Conservation (phyloP, 2,329 filamentous ascomycete genomes). For the Beauveria pseudobassiana region DNA sequence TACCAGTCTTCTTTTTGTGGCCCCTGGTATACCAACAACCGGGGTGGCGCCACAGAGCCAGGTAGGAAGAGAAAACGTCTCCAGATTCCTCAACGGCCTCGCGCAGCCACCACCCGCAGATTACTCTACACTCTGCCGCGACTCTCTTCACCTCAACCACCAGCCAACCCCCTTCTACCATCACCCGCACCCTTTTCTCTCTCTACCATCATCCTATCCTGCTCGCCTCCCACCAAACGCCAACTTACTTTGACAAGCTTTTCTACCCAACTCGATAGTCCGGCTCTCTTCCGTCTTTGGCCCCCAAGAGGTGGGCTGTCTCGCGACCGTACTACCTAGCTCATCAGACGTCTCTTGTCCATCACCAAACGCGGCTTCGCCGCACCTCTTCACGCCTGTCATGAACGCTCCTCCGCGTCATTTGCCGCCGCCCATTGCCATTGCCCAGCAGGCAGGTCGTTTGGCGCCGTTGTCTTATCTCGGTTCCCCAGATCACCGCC, state of each 20-base stretch:
- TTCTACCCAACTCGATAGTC: background rate
- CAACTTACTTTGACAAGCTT: background rate
- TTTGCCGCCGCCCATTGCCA: constrained; percentile 9
- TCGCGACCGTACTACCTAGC: constrained; percentile 1
- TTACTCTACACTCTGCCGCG: background rate
- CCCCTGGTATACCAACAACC: background rate
- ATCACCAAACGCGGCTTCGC: background rate
- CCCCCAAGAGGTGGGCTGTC: constrained; percentile 8
- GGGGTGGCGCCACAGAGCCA: background rate
- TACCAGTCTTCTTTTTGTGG: background rate
- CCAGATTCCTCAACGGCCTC: constrained; percentile 3
- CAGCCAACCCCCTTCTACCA: background rate
- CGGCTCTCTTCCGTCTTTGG: background rate
- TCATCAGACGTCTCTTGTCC: background rate
- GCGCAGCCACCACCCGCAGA: background rate
- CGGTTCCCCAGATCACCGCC: constrained; percentile 7
- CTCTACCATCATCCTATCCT: background rate
- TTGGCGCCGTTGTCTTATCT: constrained; percentile 8
- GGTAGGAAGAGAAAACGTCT: background rate
- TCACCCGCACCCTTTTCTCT: background rate
- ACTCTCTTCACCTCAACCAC: background rate
- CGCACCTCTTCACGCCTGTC: background rate
- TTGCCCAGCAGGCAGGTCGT: constrained; percentile 11
- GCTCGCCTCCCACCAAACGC: background rate
- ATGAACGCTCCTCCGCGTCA: constrained; percentile 11